Percentiles rank a stretch among this genome's conserved stretches.
Evolutionary conservation across 768 basidiomycete genomes (phyloP).

Genomic region (Lactarius sanguifluus): DNA sequence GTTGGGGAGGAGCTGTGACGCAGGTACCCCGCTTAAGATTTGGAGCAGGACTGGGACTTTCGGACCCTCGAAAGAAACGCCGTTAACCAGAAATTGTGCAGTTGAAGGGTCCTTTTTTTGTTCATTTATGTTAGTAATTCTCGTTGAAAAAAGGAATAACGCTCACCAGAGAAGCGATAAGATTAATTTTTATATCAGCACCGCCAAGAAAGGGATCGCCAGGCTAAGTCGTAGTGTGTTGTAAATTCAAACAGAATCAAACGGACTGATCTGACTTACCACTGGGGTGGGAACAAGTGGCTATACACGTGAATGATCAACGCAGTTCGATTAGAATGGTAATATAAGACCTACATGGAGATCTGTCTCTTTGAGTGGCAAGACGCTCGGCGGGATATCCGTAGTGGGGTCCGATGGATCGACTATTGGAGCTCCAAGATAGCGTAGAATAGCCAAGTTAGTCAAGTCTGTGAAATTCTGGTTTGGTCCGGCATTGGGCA

Average conservation of each 20-base stretch:
- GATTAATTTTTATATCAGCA: slow-evolving; percentile 17
- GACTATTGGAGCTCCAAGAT: not conserved
- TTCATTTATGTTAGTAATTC: not conserved
- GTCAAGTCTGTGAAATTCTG: slow-evolving; percentile 9
- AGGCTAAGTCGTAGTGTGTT: not conserved
- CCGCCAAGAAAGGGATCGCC: slow-evolving; percentile 12
- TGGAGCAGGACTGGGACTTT: slow-evolving; percentile 53
- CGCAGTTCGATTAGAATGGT: not conserved
- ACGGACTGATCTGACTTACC: not conserved
- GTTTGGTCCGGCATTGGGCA: not conserved
- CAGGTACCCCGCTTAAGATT: slow-evolving; percentile 41
- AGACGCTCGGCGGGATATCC: not conserved
- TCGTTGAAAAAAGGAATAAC: not conserved
- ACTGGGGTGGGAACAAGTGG: slow-evolving; percentile 15
- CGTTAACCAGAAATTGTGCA: slow-evolving; percentile 39
- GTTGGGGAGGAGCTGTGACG: slow-evolving; percentile 42
- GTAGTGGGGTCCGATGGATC: slow-evolving; percentile 14
- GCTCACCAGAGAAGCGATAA: slow-evolving; percentile 18
- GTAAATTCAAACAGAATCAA: not conserved
- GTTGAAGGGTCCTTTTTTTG: not conserved
- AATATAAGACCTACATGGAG: slow-evolving; percentile 14
- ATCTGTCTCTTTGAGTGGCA: slow-evolving; percentile 17
- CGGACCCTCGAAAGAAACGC: slow-evolving; percentile 41
- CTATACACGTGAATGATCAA: slow-evolving; percentile 16
- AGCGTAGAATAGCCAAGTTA: slow-evolving; percentile 29